Percentiles rank a stretch among this genome's conserved stretches.
Evolutionary conservation across 2,329 filamentous ascomycete genomes (phyloP).

Genomic region (Didymella glomerata): DNA sequence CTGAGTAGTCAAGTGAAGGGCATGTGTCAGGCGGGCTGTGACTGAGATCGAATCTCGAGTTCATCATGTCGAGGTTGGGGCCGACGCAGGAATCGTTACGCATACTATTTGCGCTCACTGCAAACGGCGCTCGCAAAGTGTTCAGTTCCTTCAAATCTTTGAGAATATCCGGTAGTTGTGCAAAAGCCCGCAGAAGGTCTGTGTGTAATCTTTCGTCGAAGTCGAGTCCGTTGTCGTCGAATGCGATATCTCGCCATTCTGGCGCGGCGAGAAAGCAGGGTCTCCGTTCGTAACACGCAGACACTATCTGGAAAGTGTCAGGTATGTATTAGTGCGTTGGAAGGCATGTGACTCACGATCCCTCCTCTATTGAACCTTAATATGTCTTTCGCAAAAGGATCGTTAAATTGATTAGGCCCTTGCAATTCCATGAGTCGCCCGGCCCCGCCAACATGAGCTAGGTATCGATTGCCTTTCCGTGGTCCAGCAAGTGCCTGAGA

Average conservation of each 20-base stretch:
- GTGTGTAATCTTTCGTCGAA: conserved; percentile 41
- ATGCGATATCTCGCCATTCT: conserved; percentile 46
- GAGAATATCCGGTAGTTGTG: conserved; percentile 39
- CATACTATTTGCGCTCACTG: neutral
- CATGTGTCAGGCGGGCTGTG: conserved; percentile 27
- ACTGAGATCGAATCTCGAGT: conserved; percentile 10
- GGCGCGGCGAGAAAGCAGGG: conserved; percentile 42
- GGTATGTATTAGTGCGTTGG: neutral
- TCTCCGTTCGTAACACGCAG: conserved; percentile 42
- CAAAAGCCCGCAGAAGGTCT: conserved; percentile 40
- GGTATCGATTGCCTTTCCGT: conserved; percentile 41
- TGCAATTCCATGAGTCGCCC: conserved; percentile 46
- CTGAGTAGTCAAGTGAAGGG: conserved; percentile 33
- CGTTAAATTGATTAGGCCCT: conserved; percentile 38
- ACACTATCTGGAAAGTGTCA: conserved; percentile 39
- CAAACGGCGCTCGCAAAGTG: conserved; percentile 7
- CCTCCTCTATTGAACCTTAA: conserved; percentile 43
- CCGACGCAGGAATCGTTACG: conserved; percentile 15
- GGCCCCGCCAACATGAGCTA: conserved; percentile 46
- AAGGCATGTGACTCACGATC: conserved; percentile 32
- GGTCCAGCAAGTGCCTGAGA: conserved; percentile 44
- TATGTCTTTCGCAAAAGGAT: conserved; percentile 44
- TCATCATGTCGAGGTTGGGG: conserved; percentile 11
- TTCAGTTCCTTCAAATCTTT: conserved; percentile 37
- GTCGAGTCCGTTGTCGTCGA: conserved; percentile 41